Evolutionary conservation across 768 basidiomycete species (phyloP), one percentile per base, ranked within the genome.

Genomic region (Suillus cothurnatus): DNA sequence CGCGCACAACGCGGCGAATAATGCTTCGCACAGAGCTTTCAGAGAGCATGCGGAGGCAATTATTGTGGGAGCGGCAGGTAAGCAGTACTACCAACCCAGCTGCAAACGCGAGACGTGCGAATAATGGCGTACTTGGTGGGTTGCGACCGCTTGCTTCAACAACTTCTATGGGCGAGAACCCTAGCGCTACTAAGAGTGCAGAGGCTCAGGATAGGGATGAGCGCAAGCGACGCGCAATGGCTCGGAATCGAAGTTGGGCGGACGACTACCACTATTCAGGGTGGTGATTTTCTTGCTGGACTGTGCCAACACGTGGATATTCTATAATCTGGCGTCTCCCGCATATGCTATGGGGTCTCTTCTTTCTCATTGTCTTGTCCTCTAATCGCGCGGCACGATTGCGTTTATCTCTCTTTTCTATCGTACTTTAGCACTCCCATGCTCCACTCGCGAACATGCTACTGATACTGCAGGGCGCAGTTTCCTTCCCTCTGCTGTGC

Each of bases 21-120:
- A 96, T 96, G 92, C 81, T 96, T 55, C 82, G 88, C 63, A 90
- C 88, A 5, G 95, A 97, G 76, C 81, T 97, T 72, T 90, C 91
- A 38, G 95, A 97, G 77, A 91, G 89, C 65, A 78, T 97, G 67
- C 82, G 95, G 26, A 81, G 90, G 55, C 92, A 95, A 70, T 73
- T 95, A 64, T 77, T 95, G 6, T 94, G 93, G 93, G 92, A 89
- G 69, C 82, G 90, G 17, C 88, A 90, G 67, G 84, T 90, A 67
- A 86, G 86, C 73, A 76, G 75, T 36, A 80, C 80, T 66, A 80
- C 78, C 19, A 86, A 84, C 64, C 76, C 83, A 49, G 77, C 80
- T 9, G 81, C 77, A 6, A 73, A 71, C 8, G 73, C 76, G 1
- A 71, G 74, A 41, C 70, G 78, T 55, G 53, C 75, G 31, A 73